Evolutionary conservation across 139 green algal species (phyloP).

Genomic region (Picochlorum sp.): DNA sequence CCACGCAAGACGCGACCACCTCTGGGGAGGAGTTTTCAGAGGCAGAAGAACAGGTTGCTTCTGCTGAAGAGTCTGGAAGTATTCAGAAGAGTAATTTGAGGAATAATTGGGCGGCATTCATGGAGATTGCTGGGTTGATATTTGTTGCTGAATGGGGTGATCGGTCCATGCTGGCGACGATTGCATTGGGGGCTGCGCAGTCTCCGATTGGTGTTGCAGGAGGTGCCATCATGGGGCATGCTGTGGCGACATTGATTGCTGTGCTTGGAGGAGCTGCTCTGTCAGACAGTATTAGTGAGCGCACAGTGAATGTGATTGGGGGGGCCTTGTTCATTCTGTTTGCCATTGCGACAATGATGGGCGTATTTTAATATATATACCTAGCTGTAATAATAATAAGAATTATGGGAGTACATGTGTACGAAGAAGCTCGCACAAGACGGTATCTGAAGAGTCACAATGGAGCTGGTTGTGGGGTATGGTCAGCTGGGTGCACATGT

Average conservation of each 20-base stretch:
- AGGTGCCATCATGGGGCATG: constrained; percentile 82
- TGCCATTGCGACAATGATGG: constrained; percentile 66
- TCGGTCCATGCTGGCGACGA: constrained; percentile 93
- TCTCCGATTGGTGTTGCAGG: constrained; percentile 76
- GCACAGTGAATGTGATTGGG: constrained; percentile 64
- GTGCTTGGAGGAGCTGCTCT: constrained; percentile 80
- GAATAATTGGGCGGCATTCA: constrained; percentile 9
- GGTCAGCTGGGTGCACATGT: no score
- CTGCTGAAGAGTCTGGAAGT: constrained; percentile 32
- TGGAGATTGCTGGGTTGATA: constrained; percentile 69
- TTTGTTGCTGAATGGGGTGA: constrained; percentile 95
- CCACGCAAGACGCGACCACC: not conserved
- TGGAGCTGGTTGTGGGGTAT: no score
- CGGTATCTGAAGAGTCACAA: no score
- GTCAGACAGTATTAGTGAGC: constrained; percentile 79
- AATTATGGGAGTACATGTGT: not conserved
- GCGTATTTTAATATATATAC: constrained; percentile 31
- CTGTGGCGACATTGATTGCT: constrained; percentile 81
- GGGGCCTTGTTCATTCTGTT: constrained; percentile 88
- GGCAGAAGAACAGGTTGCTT: constrained; percentile 54
- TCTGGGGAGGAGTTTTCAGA: constrained; percentile 60
- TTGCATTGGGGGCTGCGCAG: constrained; percentile 85
- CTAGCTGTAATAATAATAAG: not conserved
- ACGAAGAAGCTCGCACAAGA: not conserved
- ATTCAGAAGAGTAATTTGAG: constrained; percentile 4